Percentiles rank a stretch among this genome's conserved stretches.
These are phyloP conservation scores for Papiliotrema nemorosa DNA, from an alignment of 1,284 basidiomycete genomes.

Conservation along the genomic window DNA sequence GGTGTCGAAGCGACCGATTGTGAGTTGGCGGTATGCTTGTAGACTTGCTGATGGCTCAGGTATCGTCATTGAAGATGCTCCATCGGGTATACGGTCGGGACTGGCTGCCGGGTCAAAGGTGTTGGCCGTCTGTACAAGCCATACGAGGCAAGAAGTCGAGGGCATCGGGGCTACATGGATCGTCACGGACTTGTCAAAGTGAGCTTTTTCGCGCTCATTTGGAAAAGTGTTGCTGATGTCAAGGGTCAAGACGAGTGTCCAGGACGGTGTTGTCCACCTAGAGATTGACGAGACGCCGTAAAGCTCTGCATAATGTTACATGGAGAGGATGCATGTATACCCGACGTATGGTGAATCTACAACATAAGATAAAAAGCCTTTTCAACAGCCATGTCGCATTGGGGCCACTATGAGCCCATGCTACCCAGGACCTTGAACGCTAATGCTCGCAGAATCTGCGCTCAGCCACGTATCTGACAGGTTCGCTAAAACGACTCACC, in stretches of 20 bases:
- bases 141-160: conserved; percentile 60
- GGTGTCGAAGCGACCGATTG: conserved; percentile 37
- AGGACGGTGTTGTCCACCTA: conserved; percentile 6
- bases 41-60: conserved; percentile 48
- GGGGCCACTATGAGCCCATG: conserved; percentile 18
- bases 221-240: too few species aligned
- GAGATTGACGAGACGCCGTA: conserved; percentile 9
- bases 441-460: conserved; percentile 76
- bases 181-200: conserved; percentile 40
- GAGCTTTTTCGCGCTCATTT: neutral
- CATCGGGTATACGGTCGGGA: conserved; percentile 69
- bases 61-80: conserved; percentile 79
- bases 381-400: too few species aligned
- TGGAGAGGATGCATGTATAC: neutral
- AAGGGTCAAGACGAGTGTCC: conserved; percentile 4
- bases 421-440: conserved; percentile 82
- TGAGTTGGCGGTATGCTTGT: conserved; percentile 10
- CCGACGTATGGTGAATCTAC: neutral
- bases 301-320: neutral
- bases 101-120: conserved; percentile 68
- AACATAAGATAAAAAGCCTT: too few species aligned
- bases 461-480: neutral
- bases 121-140: conserved; percentile 77
- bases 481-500: conserved; percentile 53
- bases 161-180: conserved; percentile 47